Evolutionary conservation across 1,284 basidiomycete genomes (phyloP).

Genomic region (Pseudozyma thailandica): DNA sequence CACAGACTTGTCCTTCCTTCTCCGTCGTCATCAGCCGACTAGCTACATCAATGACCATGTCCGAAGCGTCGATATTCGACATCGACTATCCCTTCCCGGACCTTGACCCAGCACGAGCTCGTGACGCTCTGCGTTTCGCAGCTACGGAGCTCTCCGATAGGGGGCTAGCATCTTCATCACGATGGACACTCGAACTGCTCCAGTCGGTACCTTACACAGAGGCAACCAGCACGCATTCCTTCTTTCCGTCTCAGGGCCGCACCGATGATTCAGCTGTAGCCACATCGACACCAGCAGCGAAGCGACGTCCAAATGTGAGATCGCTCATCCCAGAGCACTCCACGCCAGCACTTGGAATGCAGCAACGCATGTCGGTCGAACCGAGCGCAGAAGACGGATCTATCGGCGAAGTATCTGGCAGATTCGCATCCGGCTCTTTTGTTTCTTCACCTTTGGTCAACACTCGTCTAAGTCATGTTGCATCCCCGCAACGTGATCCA

Average conservation of each 20-base stretch:
- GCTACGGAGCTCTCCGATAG: conserved; percentile 46
- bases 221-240: background rate
- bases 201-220: conserved; percentile 38
- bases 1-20: no score
- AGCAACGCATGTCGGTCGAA: conserved; percentile 40
- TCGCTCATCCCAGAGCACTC: conserved; percentile 58
- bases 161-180: conserved; percentile 47
- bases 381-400: conserved; percentile 30
- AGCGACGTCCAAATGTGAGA: conserved; percentile 10
- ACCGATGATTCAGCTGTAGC: conserved; percentile 13
- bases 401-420: conserved; percentile 25
- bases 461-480: conserved; percentile 9
- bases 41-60: conserved; percentile 16
- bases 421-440: conserved; percentile 16
- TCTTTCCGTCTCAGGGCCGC: conserved; percentile 10
- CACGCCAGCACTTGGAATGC: conserved; percentile 58
- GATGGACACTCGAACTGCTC: conserved; percentile 60
- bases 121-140: conserved; percentile 37
- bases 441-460: conserved; percentile 38
- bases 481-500: conserved; percentile 22
- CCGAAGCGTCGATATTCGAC: conserved; percentile 39
- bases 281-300: conserved; percentile 40
- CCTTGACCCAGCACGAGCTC: conserved; percentile 38
- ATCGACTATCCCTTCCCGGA: conserved; percentile 50
- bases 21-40: no score